phyloP scores from a whole-genome alignment of 108 stramenopile genomes.

The Cyclotella kingstonii region DNA sequence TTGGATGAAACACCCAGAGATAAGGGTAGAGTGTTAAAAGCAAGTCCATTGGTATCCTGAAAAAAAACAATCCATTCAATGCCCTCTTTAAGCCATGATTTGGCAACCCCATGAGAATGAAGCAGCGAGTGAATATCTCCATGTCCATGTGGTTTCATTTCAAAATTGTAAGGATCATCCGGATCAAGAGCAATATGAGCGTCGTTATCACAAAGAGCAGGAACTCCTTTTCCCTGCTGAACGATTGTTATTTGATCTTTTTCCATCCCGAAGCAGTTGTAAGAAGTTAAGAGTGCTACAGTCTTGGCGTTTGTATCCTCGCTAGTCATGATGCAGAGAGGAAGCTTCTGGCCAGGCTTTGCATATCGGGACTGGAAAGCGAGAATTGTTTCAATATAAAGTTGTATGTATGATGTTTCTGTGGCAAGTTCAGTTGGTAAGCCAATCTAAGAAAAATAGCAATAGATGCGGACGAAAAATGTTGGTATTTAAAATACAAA shows the following conservation, averaged over 20 bases:
- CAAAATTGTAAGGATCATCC: conserved; percentile 65
- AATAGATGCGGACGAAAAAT: neutral
- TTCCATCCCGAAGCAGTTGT: conserved; percentile 92
- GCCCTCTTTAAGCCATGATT: conserved; percentile 75
- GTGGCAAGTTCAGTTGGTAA: conserved; percentile 92
- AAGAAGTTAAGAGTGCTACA: conserved; percentile 63
- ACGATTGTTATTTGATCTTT: conserved; percentile 89
- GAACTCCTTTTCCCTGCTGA: conserved; percentile 94
- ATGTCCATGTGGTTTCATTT: conserved; percentile 99
- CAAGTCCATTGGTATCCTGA: conserved; percentile 99
- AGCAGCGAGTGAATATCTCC: conserved; percentile 98
- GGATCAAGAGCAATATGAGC: conserved; percentile 86
- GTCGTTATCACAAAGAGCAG: conserved; percentile 88
- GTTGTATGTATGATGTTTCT: conserved; percentile 83
- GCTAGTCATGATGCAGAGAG: conserved; percentile 98
- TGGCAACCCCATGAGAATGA: conserved; percentile 81
- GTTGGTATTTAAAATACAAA: neutral
- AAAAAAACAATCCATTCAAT: conserved; percentile 92
- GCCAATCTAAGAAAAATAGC: conserved; percentile 66
- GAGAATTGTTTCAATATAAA: conserved; percentile 90
- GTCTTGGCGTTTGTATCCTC: conserved; percentile 94
- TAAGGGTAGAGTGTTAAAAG: conserved; percentile 89
- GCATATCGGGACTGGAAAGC: conserved; percentile 82
- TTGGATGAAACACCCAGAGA: conserved; percentile 89
- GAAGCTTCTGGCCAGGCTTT: conserved; percentile 54